Evolutionary conservation across 2,329 filamentous ascomycete species (phyloP).

Genomic region (Simplicillium aogashimaense): DNA sequence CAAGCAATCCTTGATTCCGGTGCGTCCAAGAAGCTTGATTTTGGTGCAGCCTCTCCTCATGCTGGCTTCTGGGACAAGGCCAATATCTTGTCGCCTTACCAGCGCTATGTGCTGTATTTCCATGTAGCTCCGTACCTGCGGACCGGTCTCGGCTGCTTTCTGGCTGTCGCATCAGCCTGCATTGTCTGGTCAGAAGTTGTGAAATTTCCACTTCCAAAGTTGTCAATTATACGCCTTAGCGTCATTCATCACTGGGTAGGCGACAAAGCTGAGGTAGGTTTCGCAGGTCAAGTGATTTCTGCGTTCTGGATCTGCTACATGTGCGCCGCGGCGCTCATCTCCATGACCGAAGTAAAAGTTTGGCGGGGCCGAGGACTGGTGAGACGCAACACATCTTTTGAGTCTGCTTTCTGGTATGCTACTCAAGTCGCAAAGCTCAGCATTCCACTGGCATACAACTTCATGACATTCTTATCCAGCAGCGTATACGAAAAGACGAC

Average conservation of each 20-base stretch:
- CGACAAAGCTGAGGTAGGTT: conserved; percentile 66
- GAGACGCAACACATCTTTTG: conserved; percentile 79
- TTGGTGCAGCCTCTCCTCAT: conserved; percentile 49
- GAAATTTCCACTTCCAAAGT: conserved; percentile 66
- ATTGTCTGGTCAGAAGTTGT: conserved; percentile 93
- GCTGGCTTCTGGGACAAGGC: conserved; percentile 43
- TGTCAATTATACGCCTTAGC: conserved; percentile 59
- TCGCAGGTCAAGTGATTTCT: conserved; percentile 76
- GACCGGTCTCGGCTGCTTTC: conserved; percentile 53
- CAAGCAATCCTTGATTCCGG: conserved; percentile 79
- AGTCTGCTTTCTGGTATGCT: conserved; percentile 93
- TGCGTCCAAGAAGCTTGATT: conserved; percentile 70
- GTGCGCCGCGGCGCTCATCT: conserved; percentile 79
- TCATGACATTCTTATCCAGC: conserved; percentile 75
- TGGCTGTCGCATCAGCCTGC: conserved; percentile 66
- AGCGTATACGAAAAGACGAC: conserved; percentile 65
- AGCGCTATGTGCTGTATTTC: conserved; percentile 69
- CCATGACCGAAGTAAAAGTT: conserved; percentile 88
- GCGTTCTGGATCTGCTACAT: conserved; percentile 92
- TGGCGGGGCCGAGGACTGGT: conserved; percentile 93
- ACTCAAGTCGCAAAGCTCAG: conserved; percentile 87
- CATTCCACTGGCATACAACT: conserved; percentile 91
- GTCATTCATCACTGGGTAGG: conserved; percentile 69
- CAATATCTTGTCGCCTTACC: conserved; percentile 66
- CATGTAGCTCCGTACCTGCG: conserved; percentile 61